A percentile compares a stretch with the other conserved stretches of the same genome.
These are phyloP conservation scores for Ricinus communis DNA, from an alignment of 345 rosid genomes.

Conservation along the genomic window DNA sequence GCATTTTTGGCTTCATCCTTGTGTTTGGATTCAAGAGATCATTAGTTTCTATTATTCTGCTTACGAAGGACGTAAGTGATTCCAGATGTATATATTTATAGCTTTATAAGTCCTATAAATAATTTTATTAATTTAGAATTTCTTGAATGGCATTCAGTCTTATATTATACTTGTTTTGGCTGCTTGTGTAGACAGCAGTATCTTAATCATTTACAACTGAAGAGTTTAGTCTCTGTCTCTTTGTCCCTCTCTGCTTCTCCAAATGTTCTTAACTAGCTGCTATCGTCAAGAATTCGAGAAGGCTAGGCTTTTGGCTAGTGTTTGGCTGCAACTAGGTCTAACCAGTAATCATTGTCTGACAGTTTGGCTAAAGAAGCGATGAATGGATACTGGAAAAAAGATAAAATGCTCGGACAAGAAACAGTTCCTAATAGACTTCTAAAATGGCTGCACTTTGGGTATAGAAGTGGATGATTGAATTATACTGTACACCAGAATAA, in stretches of 20 bases:
- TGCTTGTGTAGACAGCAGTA: background rate
- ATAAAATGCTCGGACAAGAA: too few species aligned
- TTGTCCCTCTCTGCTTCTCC: background rate
- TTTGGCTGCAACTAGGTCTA: too few species aligned
- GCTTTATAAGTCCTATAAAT: background rate
- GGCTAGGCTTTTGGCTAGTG: too few species aligned
- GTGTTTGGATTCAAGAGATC: constrained; percentile 9
- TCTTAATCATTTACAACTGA: background rate
- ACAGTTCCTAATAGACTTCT: too few species aligned
- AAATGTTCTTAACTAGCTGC: too few species aligned
- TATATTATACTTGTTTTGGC: background rate
- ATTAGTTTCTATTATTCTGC: background rate
- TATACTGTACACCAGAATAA: too few species aligned
- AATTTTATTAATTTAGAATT: background rate
- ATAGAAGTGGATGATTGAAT: too few species aligned
- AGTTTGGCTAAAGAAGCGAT: too few species aligned
- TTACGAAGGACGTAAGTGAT: background rate
- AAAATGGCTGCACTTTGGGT: too few species aligned
- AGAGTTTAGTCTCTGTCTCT: background rate
- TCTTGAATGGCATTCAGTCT: background rate
- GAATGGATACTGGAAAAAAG: too few species aligned
- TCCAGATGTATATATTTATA: too few species aligned
- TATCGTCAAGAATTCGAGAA: background rate
- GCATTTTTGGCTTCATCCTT: constrained; percentile 8
- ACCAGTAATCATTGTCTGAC: too few species aligned